These are phyloP conservation scores for Boehmeria nivea DNA, from an alignment of 306 rosid genomes.

Conservation along the genomic window DNA sequence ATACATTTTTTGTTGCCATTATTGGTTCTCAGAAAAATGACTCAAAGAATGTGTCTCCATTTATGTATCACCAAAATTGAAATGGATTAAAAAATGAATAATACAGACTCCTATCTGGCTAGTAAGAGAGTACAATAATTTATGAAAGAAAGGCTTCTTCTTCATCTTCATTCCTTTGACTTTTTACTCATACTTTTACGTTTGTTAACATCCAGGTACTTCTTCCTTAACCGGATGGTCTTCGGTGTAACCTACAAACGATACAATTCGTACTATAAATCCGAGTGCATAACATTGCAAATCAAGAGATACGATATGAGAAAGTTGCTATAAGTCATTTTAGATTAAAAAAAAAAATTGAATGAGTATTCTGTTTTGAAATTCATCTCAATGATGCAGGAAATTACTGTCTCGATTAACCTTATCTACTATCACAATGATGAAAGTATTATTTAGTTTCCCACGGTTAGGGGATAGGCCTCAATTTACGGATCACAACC, in stretches of 20 bases:
- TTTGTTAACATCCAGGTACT: constrained; percentile 80
- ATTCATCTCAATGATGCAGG: not conserved
- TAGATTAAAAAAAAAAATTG: not conserved
- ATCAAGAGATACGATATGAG: not conserved
- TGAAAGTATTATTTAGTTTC: not conserved
- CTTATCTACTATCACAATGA: not conserved
- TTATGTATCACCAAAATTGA: constrained; percentile 25
- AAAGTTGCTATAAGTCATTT: not conserved
- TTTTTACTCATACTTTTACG: constrained; percentile 82
- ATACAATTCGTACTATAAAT: not conserved
- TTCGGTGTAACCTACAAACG: constrained; percentile 79
- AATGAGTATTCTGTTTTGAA: not conserved
- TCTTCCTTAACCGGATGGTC: constrained; percentile 78
- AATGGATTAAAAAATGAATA: constrained; percentile 22
- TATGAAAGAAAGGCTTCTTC: constrained; percentile 3
- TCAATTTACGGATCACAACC: not conserved
- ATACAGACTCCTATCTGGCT: constrained; percentile 9
- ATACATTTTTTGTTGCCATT: constrained; percentile 11
- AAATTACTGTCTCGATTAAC: too few species aligned
- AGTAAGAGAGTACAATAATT: constrained; percentile 26
- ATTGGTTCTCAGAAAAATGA: constrained; percentile 16
- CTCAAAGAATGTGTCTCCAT: too few species aligned
- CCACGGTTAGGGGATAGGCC: not conserved
- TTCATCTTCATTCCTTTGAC: constrained; percentile 56
- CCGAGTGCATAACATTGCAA: too few species aligned